Evolutionary conservation across 768 basidiomycete genomes (phyloP), one percentile per base, ranked within the genome.

Genomic region (Multifurca ochricompacta): DNA sequence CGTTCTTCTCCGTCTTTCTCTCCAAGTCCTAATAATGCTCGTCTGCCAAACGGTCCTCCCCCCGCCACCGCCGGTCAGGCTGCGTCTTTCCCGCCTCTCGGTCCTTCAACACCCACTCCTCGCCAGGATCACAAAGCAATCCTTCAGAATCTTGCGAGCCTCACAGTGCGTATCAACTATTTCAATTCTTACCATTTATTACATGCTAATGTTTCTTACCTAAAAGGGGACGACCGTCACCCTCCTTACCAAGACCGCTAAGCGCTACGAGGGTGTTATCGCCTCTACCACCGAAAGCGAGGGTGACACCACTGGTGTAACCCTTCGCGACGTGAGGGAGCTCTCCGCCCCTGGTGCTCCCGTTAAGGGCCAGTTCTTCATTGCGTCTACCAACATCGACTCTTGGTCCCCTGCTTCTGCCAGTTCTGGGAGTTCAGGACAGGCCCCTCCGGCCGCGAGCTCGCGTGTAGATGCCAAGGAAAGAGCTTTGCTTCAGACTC

Each of bases 301-400:
- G 63, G 82, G 83, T 34, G 85, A 87, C 66, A 82, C 79, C 31
- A 70, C 74, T n/a, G 89, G 89, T 37, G 79, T 90, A 43, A 82
- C 82, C 6, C 76, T 91, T 60, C 84, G 81, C 65, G 85, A 91
- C 66, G 85, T 78, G 66, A 85, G 82, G 70, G 89, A 91, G 60
- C 69, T 89, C 51, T 71, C 77, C 9, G 75, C 71, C 55, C 80
- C 82, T 7, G 82, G 79, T 40, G 77, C 77, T 1, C 80, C 88
- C 25, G 74, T 85, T 54, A 85, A 81, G 68, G 85, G 88, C 45
- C 69, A 72, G 9, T 59, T 84, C 36, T 87, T 88, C 67, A 75
- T 91, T 55, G 76, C 85, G 16, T 78, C 81, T 14, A 77, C 81
- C 49, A 87, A 83, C 65, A 87, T 91, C 65, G 84, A 85, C 34